Conservation (phyloP, 164 flowering plant genomes). For the Houttuynia cordata region DNA sequence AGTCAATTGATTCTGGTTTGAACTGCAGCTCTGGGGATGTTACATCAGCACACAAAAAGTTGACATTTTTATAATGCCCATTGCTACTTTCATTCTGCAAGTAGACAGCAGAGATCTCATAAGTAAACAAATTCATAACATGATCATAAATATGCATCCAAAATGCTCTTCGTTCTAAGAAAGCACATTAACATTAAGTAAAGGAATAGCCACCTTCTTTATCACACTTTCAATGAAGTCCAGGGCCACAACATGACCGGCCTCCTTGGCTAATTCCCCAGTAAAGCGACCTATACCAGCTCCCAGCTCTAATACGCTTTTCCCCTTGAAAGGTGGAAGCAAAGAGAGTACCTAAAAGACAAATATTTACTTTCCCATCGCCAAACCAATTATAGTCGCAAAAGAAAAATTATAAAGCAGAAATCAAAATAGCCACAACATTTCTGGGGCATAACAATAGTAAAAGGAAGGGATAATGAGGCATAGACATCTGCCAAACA, state of each 20-base stretch:
- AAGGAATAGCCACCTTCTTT: slow-evolving; percentile 45
- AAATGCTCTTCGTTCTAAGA: neutral
- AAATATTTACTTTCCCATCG: neutral
- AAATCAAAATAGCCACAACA: neutral
- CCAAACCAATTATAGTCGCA: too few relatives aligned
- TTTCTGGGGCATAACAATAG: neutral
- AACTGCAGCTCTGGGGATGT: slow-evolving; percentile 65
- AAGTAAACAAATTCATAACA: slow-evolving; percentile 1
- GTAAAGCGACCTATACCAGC: slow-evolving; percentile 97
- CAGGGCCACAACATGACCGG: slow-evolving; percentile 61
- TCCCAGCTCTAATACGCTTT: slow-evolving; percentile 76
- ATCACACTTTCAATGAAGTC: slow-evolving; percentile 84
- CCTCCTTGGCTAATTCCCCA: slow-evolving; percentile 76
- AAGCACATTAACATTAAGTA: neutral
- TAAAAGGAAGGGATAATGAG: neutral
- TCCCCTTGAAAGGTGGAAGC: slow-evolving; percentile 74
- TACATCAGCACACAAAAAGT: slow-evolving; percentile 87
- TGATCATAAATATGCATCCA: neutral
- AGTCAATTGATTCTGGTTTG: slow-evolving; percentile 55
- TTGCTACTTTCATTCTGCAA: slow-evolving; percentile 75
- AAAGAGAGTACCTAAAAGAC: slow-evolving; percentile 59
- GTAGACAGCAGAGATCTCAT: slow-evolving; percentile 1
- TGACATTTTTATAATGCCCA: slow-evolving; percentile 69
- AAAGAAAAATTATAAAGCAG: neutral
- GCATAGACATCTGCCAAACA: too few relatives aligned